Base-by-base conservation (phyloP, 2,329 filamentous ascomycete genomes). In the Myriosclerotinia curreyana region DNA sequence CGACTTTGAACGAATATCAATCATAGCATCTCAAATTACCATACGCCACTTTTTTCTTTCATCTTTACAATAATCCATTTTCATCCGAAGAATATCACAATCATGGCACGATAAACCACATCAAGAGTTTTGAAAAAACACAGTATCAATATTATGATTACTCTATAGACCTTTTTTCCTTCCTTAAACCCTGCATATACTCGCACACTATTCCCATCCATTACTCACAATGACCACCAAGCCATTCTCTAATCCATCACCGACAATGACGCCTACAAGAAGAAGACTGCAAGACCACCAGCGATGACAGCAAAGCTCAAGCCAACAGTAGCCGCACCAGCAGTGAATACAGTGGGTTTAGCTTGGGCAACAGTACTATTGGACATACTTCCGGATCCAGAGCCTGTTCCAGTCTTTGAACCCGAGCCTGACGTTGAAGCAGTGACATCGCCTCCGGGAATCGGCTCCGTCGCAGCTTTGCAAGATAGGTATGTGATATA, bases 221-320 rank as follows among this genome's bases (percentile, higher is more conserved):
- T 25, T 3, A 46, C 22, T 6, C 25, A 11, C 31, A 7, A 12
- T 20, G 2, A n/a, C 12, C 42, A 15, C 25, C 12, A 34, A 42
- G 15, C 15, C 12, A 17, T 42, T 17, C 14, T 42, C 15, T 14
- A 15, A 49, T 15, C 5, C 12, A 25, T 25, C 25, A 7, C 5
- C 22, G 14, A 28, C 8, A 0, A 25, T 12, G 1, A 15, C 3
- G 7, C 17, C 55, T 68, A 71, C 58, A 72, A 68, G 25, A 67
- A 66, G 31, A 66, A 50, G 31, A 65, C 69, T 46, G 64, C 56
- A 25, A 68, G 17, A 60, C 69, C 69, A 60, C 60, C 68, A 40
- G 62, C 64, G 28, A 70, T 46, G 17, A 58, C 69, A 20, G 63
- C 65, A 28, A 72, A 62, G 50, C 67, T 66, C 36, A 71, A 52